Base-by-base conservation (phyloP, 768 basidiomycete species). In the Boletus eberwhitei region DNA sequence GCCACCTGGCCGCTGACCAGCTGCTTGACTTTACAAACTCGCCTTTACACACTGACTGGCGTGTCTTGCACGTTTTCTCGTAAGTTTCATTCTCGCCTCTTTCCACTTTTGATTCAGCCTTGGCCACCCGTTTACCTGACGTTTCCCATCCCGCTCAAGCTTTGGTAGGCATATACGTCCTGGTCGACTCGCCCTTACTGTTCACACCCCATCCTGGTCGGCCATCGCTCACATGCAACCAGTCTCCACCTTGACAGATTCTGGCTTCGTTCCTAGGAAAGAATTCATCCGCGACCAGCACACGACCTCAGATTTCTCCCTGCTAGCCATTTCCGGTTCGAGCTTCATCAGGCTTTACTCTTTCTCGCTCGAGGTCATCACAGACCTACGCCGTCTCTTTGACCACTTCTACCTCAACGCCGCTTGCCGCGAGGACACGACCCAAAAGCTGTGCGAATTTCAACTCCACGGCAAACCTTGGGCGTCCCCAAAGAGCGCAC, bases 381-480 rank as follows among this genome's bases (percentile, higher is more conserved):
- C 69, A 40, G 74, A 79, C 52, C 74, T 90, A 31, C 81, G 82
- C 48, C 77, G 74, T 50, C 75, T 84, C 57, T 77, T 90, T 51
- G 81, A 85, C 50, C 60, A 64, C 58, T 75, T 64, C 59, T 73
- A 61, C 60, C 71, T 65, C 62, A 74, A 82, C 31, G 67, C 75
- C 41, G 70, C 73, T 48, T 77, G 76, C 50, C 75, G 83, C 40
- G 83, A 88, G 70, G 81, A 87, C 65, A 57, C 73, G 0, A 59
- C 72, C 13, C 80, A 84, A 45, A 82, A 82, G 59, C 75, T 87
- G 53, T 83, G 74, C 67, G 87, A 90, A 71, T 86, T 88, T 57
- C 70, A 76, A 26, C 74, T 90, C 35, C 78, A 82, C 34, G 83
- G 81, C 29, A 89, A 84, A 71, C 88, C 88, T 41, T 90, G 88